Percentiles rank a stretch among this genome's conserved stretches.
Conservation (phyloP, 495 filamentous ascomycete genomes). For the Xylaria longipes region DNA sequence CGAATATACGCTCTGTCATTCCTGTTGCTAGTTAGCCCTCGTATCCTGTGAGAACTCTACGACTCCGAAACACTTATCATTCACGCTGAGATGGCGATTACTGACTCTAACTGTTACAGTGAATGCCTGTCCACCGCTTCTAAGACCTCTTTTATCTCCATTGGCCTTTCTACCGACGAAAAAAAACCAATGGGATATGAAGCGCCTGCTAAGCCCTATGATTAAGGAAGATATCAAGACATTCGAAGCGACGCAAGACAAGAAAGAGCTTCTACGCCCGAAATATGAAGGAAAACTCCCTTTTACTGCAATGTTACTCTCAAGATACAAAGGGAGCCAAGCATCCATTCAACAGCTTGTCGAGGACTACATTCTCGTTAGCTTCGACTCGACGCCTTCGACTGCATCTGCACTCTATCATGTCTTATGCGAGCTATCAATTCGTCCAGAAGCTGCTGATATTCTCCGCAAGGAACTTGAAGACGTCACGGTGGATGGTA, state of each 20-base stretch:
- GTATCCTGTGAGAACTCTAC: too few species aligned
- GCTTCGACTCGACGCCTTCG: slow-evolving; percentile 12
- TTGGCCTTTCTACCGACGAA: slow-evolving; percentile 3
- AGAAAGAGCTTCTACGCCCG: not conserved
- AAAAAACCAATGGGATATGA: slow-evolving; percentile 7
- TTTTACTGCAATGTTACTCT: not conserved
- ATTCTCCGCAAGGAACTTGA: not conserved
- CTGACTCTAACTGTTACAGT: too few species aligned
- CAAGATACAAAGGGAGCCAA: not conserved
- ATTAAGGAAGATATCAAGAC: not conserved
- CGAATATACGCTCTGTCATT: too few species aligned
- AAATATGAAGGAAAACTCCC: slow-evolving; percentile 10
- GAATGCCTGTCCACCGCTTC: too few species aligned
- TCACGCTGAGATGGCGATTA: too few species aligned
- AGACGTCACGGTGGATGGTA: not conserved
- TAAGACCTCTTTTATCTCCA: too few species aligned
- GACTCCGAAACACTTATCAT: too few species aligned
- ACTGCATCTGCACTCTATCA: not conserved
- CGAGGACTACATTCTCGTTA: slow-evolving; percentile 1
- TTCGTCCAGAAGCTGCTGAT: not conserved
- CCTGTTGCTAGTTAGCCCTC: too few species aligned
- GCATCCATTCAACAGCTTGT: not conserved
- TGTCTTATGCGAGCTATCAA: not conserved
- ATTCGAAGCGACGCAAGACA: not conserved
- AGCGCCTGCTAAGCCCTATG: not conserved